A percentile compares a stretch with the other conserved stretches of the same genome.
phyloP scores from a whole-genome alignment of 345 rosid genomes.

The Rubroshorea leprosula region DNA sequence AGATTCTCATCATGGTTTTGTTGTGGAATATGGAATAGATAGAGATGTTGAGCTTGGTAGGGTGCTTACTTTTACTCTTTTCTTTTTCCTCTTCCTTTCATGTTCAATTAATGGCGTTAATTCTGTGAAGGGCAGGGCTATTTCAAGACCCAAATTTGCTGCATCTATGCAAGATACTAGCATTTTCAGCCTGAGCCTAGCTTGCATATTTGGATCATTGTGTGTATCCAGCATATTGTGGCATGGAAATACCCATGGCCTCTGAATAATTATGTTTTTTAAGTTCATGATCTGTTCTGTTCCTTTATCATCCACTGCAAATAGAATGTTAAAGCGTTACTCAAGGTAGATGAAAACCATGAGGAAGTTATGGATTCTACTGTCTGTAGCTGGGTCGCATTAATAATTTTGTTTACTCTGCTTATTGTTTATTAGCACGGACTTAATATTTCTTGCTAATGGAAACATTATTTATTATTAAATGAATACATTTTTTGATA shows the following conservation, averaged over 20 bases:
- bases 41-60: conserved; percentile 89
- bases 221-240: no score
- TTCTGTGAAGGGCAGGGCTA: no score
- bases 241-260: background rate
- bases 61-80: conserved; percentile 19
- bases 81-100: conserved; percentile 5
- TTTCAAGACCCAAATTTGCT: no score
- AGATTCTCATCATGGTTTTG: conserved; percentile 97
- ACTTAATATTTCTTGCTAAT: no score
- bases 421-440: background rate
- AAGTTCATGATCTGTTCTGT: background rate
- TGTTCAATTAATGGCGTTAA: no score
- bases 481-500: background rate
- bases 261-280: conserved; percentile 2
- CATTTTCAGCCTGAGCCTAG: no score
- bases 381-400: background rate
- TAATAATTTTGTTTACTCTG: background rate
- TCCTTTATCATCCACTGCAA: background rate
- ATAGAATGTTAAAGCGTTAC: conserved; percentile 4
- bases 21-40: conserved; percentile 89
- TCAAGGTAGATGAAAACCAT: background rate
- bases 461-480: no score
- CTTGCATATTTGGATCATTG: no score
- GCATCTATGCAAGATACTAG: no score
- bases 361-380: background rate